Conservation (phyloP, 2,329 filamentous ascomycete species). For the Mollisia scopiformis region DNA sequence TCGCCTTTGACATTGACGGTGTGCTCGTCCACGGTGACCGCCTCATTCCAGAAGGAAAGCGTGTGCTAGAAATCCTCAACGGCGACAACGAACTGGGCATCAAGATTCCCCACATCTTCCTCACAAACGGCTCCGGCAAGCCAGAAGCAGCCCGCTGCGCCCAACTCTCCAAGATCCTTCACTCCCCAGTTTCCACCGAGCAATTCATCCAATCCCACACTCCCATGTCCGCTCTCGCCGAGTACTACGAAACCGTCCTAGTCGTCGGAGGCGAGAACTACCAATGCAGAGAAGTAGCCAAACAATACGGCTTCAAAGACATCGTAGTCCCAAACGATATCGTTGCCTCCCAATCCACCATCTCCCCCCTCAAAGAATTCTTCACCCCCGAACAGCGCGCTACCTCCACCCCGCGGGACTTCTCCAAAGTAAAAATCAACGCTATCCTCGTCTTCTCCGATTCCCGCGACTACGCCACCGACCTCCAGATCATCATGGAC, state of each 20-base stretch:
- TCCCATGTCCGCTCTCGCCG: slow-evolving; percentile 73
- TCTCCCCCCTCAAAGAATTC: slow-evolving; percentile 66
- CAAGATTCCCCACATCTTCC: slow-evolving; percentile 75
- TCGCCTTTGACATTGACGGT: slow-evolving; percentile 79
- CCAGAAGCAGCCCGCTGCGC: slow-evolving; percentile 65
- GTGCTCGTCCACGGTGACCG: slow-evolving; percentile 75
- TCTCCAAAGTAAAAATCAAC: slow-evolving; percentile 71
- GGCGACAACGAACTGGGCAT: slow-evolving; percentile 78
- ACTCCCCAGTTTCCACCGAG: slow-evolving; percentile 66
- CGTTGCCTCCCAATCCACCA: slow-evolving; percentile 68
- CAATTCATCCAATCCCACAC: slow-evolving; percentile 81
- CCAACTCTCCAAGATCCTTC: slow-evolving; percentile 69
- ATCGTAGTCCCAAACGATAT: slow-evolving; percentile 76
- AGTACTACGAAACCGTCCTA: slow-evolving; percentile 78
- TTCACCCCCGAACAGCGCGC: slow-evolving; percentile 71
- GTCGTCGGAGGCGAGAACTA: slow-evolving; percentile 78
- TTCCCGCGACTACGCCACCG: slow-evolving; percentile 73
- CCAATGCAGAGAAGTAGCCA: slow-evolving; percentile 72
- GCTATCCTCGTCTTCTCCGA: slow-evolving; percentile 78
- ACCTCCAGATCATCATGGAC: slow-evolving; percentile 78
- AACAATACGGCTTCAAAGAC: slow-evolving; percentile 75
- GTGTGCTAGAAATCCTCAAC: slow-evolving; percentile 71
- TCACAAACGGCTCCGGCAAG: slow-evolving; percentile 77
- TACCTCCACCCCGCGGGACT: slow-evolving; percentile 70
- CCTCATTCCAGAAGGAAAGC: slow-evolving; percentile 68